Conservation (phyloP, 495 filamentous ascomycete genomes). For the Clavariopsis aquatica region DNA sequence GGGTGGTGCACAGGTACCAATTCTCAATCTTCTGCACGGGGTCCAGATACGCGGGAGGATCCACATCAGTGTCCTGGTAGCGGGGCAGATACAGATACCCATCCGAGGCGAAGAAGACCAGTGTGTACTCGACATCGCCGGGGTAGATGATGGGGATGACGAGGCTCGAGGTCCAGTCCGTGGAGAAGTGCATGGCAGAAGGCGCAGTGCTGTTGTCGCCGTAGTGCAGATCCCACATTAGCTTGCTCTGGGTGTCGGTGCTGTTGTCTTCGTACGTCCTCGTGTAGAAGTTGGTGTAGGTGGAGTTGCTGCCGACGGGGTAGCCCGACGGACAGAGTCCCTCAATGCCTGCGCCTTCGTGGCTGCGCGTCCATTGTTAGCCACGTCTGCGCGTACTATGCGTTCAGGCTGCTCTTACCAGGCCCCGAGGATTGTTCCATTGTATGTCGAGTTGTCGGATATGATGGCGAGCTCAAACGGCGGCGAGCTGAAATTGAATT, state of each 20-base stretch:
- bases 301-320: neutral
- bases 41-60: neutral
- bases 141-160: neutral
- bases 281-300: neutral
- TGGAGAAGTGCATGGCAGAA: neutral
- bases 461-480: too few relatives aligned
- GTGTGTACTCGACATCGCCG: neutral
- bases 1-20: neutral
- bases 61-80: neutral
- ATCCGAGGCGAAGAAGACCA: neutral
- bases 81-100: neutral
- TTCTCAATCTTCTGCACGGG: neutral
- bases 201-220: neutral
- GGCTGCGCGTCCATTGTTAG: neutral
- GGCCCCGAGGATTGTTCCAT: too few relatives aligned
- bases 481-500: too few relatives aligned
- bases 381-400: too few relatives aligned
- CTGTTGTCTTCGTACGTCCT: neutral
- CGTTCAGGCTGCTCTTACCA: too few relatives aligned
- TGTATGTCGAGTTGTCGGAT: too few relatives aligned
- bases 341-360: neutral
- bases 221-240: neutral
- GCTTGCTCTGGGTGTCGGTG: neutral
- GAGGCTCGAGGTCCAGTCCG: neutral
- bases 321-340: neutral